Base-by-base conservation (phyloP, 106 monocot species). In the Apostasia ramifera region DNA sequence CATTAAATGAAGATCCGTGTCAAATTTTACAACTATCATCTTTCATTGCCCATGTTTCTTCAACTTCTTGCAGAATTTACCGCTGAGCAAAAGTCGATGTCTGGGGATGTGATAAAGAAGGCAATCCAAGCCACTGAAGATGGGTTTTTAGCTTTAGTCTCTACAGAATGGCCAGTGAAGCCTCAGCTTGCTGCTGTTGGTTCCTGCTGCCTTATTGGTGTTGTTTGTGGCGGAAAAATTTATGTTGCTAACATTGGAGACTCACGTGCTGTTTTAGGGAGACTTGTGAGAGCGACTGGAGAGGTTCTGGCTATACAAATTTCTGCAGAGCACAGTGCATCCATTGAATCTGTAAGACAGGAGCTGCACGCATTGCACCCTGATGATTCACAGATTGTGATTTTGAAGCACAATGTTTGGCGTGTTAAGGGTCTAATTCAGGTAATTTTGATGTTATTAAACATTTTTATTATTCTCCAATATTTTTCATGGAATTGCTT, bases 381-480 rank as follows among this genome's bases (percentile, higher is more conserved):
- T 59, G 72, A 79, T 68, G 79, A 79, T 73, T 61, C 79, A 40
- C 61, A 76, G 6, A 62, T 76, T 53, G 75, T 76, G 7, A 68
- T 76, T 61, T 44, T 76, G 75, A 76, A 73, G 67, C 79, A 79
- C 62, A 79, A 79, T 62, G 73, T 79, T 1, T 79, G 79, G 79
- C 79, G 79, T 5, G 79, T 79, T 2, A 79, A 79, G 72, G 79
- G 79, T 45, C 38, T 79, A 42, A 79, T 79, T n/a, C 79, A 79
- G 79, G 79, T 79, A 73, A 41, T 46, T 47, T 59, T 38, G 14
- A 40, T 8, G 8, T 7, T n/a, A n/a, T n/a, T n/a, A n/a, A n/a
- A n/a, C n/a, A n/a, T n/a, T n/a, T n/a, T n/a, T n/a, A n/a, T n/a
- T n/a, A n/a, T n/a, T n/a, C n/a, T n/a, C n/a, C n/a, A n/a, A n/a